Conservation (phyloP, 345 rosid genomes). For the Camelina sativa region DNA sequence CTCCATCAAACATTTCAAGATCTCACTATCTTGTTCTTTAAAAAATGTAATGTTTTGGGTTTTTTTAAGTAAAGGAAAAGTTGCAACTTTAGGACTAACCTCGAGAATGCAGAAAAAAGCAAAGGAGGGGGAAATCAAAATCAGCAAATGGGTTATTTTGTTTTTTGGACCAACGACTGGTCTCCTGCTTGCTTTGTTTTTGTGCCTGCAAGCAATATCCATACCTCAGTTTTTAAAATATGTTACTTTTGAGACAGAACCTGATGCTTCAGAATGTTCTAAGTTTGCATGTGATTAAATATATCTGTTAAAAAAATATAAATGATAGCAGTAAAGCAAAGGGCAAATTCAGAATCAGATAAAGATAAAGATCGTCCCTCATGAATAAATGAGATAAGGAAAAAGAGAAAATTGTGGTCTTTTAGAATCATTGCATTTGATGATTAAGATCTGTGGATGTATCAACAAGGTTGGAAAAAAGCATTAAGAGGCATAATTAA, state of each 20-base stretch:
- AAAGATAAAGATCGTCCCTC: constrained; percentile 41
- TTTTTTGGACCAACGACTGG: constrained; percentile 49
- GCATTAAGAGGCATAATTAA: constrained; percentile 20
- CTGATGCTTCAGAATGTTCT: constrained; percentile 48
- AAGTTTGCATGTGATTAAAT: constrained; percentile 34
- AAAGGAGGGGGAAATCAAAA: constrained; percentile 37
- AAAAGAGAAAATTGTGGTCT: constrained; percentile 23
- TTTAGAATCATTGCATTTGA: constrained; percentile 40
- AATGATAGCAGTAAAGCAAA: constrained; percentile 42
- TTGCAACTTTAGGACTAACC: constrained; percentile 48
- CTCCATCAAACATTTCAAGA: constrained; percentile 24
- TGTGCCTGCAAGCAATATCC: constrained; percentile 39
- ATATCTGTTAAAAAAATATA: constrained; percentile 7
- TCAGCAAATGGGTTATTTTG: constrained; percentile 44
- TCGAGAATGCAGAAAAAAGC: constrained; percentile 42
- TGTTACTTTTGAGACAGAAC: constrained; percentile 44
- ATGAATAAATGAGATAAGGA: constrained; percentile 24
- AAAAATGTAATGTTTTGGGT: constrained; percentile 30
- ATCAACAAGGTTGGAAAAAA: constrained; percentile 27
- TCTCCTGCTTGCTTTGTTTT: constrained; percentile 40
- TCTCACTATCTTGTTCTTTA: constrained; percentile 30
- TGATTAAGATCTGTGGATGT: constrained; percentile 31
- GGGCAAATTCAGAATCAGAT: constrained; percentile 24
- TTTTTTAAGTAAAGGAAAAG: constrained; percentile 46
- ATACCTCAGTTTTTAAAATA: constrained; percentile 39